Evolutionary conservation across 1,284 basidiomycete species (phyloP).

Genomic region (Leccinum subatratum): DNA sequence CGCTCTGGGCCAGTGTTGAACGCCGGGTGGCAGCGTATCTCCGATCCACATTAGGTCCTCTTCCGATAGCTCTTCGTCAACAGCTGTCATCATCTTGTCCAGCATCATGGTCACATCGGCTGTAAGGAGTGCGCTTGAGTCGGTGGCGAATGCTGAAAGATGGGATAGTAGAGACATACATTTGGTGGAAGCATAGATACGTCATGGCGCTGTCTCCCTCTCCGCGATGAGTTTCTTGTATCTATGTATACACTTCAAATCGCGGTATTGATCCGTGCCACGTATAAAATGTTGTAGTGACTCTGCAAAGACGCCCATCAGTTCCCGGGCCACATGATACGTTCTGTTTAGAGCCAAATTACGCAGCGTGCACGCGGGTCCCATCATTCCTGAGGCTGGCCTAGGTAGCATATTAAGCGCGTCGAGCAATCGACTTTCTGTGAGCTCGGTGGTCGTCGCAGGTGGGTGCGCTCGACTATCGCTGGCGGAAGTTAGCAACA

Average conservation of each 20-base stretch:
- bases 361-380: conserved; percentile 23
- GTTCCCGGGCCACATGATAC: not conserved
- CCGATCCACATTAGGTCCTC: conserved; percentile 21
- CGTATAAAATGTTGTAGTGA: conserved; percentile 5
- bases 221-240: conserved; percentile 18
- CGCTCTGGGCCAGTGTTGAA: not conserved
- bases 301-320: conserved; percentile 16
- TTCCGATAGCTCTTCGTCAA: conserved; percentile 20
- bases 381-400: conserved; percentile 24
- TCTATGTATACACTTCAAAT: conserved; percentile 18
- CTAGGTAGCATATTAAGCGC: not conserved
- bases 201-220: conserved; percentile 17
- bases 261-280: conserved; percentile 9
- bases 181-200: conserved; percentile 18
- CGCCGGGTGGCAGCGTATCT: conserved; percentile 5
- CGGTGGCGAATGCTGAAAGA: not conserved
- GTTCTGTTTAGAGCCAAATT: conserved; percentile 15
- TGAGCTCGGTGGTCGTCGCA: not conserved
- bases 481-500: not conserved
- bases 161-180: conserved; percentile 8
- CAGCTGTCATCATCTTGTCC: conserved; percentile 24
- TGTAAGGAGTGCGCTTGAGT: conserved; percentile 2
- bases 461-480: not conserved
- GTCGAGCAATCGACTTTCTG: not conserved
- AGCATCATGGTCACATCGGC: conserved; percentile 21